phyloP scores from a whole-genome alignment of 495 filamentous ascomycete species.

The Daldinia concentrica region DNA sequence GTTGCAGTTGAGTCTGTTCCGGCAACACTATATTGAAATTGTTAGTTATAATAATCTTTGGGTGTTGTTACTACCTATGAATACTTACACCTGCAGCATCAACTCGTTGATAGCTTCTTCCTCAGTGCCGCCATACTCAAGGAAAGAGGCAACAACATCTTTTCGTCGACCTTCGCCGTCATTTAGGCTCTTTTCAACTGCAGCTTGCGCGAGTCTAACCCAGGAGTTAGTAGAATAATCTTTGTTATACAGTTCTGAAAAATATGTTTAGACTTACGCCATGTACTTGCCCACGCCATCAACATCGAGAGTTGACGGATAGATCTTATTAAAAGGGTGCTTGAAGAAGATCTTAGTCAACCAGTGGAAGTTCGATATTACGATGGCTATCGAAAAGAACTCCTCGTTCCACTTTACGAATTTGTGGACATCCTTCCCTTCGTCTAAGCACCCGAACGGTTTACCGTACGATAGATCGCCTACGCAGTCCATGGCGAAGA shows the following conservation, averaged over 20 bases:
- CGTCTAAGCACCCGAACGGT: conserved; percentile 35
- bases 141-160: conserved; percentile 57
- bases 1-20: conserved; percentile 71
- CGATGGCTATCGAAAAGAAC: conserved; percentile 37
- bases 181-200: conserved; percentile 45
- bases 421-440: conserved; percentile 29
- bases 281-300: conserved; percentile 33
- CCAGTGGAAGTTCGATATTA: conserved; percentile 37
- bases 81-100: conserved; percentile 51
- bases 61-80: not conserved
- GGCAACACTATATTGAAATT: conserved; percentile 52
- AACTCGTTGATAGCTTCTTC: conserved; percentile 55
- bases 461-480: conserved; percentile 31
- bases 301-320: conserved; percentile 20
- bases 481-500: conserved; percentile 37
- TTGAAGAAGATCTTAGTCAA: conserved; percentile 35
- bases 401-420: conserved; percentile 37
- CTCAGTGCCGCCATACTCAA: conserved; percentile 51
- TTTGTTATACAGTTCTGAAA: not conserved
- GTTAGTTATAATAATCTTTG: not conserved
- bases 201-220: conserved; percentile 49
- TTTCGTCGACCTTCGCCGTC: conserved; percentile 31
- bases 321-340: conserved; percentile 33
- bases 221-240: not conserved
- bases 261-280: conserved; percentile 15